Evolutionary conservation across 345 rosid species (phyloP), one percentile per base, ranked within the genome.

Genomic region (Murraya koenigii): DNA sequence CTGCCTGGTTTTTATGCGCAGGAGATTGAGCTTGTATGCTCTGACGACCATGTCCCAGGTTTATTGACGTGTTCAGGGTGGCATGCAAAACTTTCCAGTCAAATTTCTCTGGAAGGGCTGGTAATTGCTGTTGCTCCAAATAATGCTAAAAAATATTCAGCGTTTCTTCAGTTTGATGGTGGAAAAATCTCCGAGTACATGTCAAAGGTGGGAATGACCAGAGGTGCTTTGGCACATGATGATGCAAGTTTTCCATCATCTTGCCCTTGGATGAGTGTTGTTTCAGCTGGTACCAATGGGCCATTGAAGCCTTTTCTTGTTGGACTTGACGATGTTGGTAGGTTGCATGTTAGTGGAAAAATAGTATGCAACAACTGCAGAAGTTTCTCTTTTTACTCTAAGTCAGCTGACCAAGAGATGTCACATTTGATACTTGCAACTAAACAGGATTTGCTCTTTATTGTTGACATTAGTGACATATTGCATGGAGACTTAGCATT

Each of bases 271-370:
- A 89, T 92, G 97, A 86, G 72, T 82, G 93, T 74, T 56, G 90
- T 86, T 78, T 83, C 77, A n/a, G 89, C 82, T 78, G 76, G 74
- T 88, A 83, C 59, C 55, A 71, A 75, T 74, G 86, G 85, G 55
- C 60, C 72, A 54, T 71, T 81, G 52, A 86, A 84, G 80, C 91
- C 91, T 69, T 78, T 92, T 82, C 81, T 85, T 80, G 91, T 89
- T 88, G 99, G 98, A 71, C 93, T 94, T 74, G 97, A 96, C 81
- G 97, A 92, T 72, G 83, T 81, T 66, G 97, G 97, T 64, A 89
- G 90, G 89, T 87, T 96, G 77, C 89, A 87, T 80, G 78, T 87
- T 49, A 84, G 87, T 25, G 88, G 96, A 74, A 90, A 83, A 87
- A 77, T 85, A 65, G 72, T 92, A 39, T 96, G 93, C 87, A 88